These are phyloP conservation scores for Astrocystis sublimbata DNA, from an alignment of 495 filamentous ascomycete genomes.

Conservation along the genomic window DNA sequence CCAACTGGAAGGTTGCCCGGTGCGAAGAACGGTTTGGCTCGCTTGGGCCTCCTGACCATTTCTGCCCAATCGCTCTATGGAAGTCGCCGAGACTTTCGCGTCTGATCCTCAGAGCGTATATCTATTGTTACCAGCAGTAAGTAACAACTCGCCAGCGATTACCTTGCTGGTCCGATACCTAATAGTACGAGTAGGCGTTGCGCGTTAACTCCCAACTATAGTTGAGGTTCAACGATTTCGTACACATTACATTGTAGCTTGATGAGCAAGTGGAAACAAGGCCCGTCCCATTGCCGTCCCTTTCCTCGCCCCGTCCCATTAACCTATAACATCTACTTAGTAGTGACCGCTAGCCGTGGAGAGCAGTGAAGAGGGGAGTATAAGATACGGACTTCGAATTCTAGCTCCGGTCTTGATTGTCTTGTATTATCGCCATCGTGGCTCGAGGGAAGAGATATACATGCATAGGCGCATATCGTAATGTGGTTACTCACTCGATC, in stretches of 20 bases:
- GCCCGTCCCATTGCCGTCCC: slow-evolving; percentile 11
- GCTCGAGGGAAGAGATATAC: slow-evolving; percentile 8
- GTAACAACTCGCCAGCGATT: not conserved
- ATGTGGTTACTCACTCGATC: not conserved
- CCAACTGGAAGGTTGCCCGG: slow-evolving; percentile 43
- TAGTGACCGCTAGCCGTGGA: slow-evolving; percentile 11
- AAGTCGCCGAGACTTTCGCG: slow-evolving; percentile 37
- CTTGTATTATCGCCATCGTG: slow-evolving; percentile 7
- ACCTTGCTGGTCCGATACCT: not conserved
- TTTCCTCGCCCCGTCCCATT: slow-evolving; percentile 18
- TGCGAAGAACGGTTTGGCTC: slow-evolving; percentile 34
- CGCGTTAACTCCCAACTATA: not conserved
- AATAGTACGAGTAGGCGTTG: not conserved
- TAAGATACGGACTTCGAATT: slow-evolving; percentile 6
- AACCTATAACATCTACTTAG: slow-evolving; percentile 11
- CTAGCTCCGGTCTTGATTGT: slow-evolving; percentile 13
- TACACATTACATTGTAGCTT: slow-evolving; percentile 12
- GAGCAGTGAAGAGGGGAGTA: slow-evolving; percentile 15
- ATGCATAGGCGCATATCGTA: not conserved
- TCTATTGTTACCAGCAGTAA: slow-evolving; percentile 8
- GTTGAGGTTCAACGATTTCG: slow-evolving; percentile 24
- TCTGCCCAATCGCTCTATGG: slow-evolving; percentile 36
- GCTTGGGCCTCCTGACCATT: slow-evolving; percentile 42
- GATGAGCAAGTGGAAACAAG: slow-evolving; percentile 26
- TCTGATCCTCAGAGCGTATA: slow-evolving; percentile 38